These are phyloP conservation scores for Aquilaria malaccensis DNA, from an alignment of 345 rosid species.

Conservation along the genomic window DNA sequence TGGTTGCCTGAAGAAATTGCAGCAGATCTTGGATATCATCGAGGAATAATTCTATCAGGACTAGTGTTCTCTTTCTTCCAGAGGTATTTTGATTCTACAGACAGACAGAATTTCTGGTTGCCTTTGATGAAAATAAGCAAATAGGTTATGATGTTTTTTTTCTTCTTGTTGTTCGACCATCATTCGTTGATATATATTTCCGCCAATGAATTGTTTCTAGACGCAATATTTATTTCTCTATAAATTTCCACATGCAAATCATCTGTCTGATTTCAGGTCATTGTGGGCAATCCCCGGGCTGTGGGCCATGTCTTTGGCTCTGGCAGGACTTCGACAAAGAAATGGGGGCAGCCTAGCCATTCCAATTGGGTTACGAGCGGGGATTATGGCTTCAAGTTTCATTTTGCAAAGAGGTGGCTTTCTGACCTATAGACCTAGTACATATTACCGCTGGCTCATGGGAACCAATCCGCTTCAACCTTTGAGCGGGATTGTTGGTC, in stretches of 20 bases:
- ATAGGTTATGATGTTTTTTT: background rate
- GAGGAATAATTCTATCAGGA: slow-evolving; percentile 69
- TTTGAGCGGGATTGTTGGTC: slow-evolving; percentile 71
- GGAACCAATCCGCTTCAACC: slow-evolving; percentile 71
- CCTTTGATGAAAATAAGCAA: background rate
- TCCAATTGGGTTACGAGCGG: slow-evolving; percentile 68
- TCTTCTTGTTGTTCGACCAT: background rate
- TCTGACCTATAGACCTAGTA: slow-evolving; percentile 30
- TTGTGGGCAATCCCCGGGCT: slow-evolving; percentile 61
- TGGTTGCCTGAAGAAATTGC: slow-evolving; percentile 86
- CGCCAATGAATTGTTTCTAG: background rate
- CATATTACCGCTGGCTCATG: slow-evolving; percentile 49
- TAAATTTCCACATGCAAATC: background rate
- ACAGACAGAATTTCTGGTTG: background rate
- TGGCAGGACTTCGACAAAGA: slow-evolving; percentile 56
- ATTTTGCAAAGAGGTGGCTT: slow-evolving; percentile 59
- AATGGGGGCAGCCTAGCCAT: slow-evolving; percentile 53
- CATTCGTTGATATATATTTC: background rate
- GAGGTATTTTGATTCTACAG: slow-evolving; percentile 38
- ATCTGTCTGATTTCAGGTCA: slow-evolving; percentile 43
- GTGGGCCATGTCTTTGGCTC: slow-evolving; percentile 69
- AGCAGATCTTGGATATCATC: slow-evolving; percentile 66
- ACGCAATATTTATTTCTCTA: background rate
- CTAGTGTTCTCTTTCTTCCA: slow-evolving; percentile 63
- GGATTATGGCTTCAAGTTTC: slow-evolving; percentile 60